Percentiles rank a stretch among this genome's conserved stretches.
Evolutionary conservation across 2,329 filamentous ascomycete genomes (phyloP).

Genomic region (Neonectria ditissima): DNA sequence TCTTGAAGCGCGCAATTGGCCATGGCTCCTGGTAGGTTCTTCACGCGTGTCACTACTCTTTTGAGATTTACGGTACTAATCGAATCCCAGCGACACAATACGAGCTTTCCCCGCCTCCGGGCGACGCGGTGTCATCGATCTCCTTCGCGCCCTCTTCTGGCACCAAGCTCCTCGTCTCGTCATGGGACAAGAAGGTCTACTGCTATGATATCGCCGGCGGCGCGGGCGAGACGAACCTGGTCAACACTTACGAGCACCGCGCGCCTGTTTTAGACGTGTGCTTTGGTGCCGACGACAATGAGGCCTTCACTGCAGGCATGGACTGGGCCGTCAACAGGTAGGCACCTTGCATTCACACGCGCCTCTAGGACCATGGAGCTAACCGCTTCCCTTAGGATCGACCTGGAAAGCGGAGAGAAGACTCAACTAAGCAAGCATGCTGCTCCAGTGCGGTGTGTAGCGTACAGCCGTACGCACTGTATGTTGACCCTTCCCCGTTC

Average conservation of each 20-base stretch:
- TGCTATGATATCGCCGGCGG: slow-evolving; percentile 80
- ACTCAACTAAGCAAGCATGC: slow-evolving; percentile 82
- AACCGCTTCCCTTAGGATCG: slow-evolving; percentile 59
- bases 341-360: slow-evolving; percentile 20
- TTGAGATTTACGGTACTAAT: slow-evolving; percentile 32
- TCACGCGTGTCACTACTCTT: neutral
- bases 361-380: slow-evolving; percentile 17
- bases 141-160: slow-evolving; percentile 85
- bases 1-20: slow-evolving; percentile 33
- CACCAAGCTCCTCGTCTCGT: slow-evolving; percentile 85
- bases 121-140: slow-evolving; percentile 87
- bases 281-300: slow-evolving; percentile 84
- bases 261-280: slow-evolving; percentile 92
- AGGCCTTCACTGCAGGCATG: slow-evolving; percentile 87
- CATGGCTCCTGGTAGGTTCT: slow-evolving; percentile 58
- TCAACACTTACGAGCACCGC: slow-evolving; percentile 81
- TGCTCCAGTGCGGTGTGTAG: slow-evolving; percentile 83
- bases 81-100: slow-evolving; percentile 73
- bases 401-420: slow-evolving; percentile 78
- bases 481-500: slow-evolving; percentile 42
- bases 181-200: slow-evolving; percentile 94
- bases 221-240: slow-evolving; percentile 65
- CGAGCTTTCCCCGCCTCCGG: slow-evolving; percentile 83
- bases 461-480: slow-evolving; percentile 82
- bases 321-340: slow-evolving; percentile 88